Evolutionary conservation across 2,329 filamentous ascomycete genomes (phyloP).

Genomic region (Plenodomus lindquistii): DNA sequence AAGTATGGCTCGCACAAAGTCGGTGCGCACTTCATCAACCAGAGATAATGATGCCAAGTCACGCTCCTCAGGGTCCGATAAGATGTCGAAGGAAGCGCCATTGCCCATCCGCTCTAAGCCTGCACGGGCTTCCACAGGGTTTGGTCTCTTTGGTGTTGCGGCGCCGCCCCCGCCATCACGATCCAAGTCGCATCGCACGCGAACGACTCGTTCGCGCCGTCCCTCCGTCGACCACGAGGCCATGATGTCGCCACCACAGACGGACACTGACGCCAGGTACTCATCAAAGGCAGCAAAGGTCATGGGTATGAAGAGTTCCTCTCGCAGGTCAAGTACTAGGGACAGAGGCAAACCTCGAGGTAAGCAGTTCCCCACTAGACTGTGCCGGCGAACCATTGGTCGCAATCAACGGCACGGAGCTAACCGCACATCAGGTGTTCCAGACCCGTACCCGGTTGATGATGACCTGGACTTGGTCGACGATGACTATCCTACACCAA

Average conservation of each 20-base stretch:
- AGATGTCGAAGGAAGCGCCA: slow-evolving; percentile 55
- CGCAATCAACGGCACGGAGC: slow-evolving; percentile 43
- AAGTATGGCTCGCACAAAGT: slow-evolving; percentile 59
- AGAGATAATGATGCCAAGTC: slow-evolving; percentile 66
- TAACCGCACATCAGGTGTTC: slow-evolving; percentile 45
- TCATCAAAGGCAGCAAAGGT: slow-evolving; percentile 78
- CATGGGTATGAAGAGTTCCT: slow-evolving; percentile 61
- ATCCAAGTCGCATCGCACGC: slow-evolving; percentile 68
- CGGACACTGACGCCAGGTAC: slow-evolving; percentile 62
- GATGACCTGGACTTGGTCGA: slow-evolving; percentile 62
- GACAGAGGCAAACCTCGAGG: slow-evolving; percentile 56
- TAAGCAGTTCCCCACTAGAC: slow-evolving; percentile 34
- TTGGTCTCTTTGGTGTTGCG: slow-evolving; percentile 63
- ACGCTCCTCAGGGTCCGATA: slow-evolving; percentile 75
- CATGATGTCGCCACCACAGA: slow-evolving; percentile 72
- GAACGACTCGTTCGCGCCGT: slow-evolving; percentile 66
- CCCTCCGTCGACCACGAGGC: slow-evolving; percentile 70
- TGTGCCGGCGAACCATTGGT: slow-evolving; percentile 22
- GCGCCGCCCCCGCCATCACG: slow-evolving; percentile 61
- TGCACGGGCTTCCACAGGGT: slow-evolving; percentile 61
- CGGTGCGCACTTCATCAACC: slow-evolving; percentile 50
- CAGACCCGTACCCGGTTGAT: slow-evolving; percentile 65
- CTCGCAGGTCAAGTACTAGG: slow-evolving; percentile 48
- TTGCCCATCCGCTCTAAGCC: slow-evolving; percentile 58
- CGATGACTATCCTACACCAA: slow-evolving; percentile 43